Evolutionary conservation across 768 basidiomycete genomes (phyloP).

Genomic region (Dacryopinax spathularia): DNA sequence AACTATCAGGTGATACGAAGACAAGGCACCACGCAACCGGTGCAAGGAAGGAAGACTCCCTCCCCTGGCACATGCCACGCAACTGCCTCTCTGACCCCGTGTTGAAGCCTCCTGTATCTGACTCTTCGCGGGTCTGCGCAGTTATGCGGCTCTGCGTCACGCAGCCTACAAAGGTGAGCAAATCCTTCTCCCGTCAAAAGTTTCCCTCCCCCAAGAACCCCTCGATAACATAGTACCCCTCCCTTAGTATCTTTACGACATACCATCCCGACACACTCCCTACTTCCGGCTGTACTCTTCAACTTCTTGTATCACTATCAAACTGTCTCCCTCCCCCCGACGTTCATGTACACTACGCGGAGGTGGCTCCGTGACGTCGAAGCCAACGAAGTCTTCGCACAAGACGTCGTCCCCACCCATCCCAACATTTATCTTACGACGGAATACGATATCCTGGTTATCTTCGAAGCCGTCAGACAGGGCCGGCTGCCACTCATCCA

Average conservation of each 20-base stretch:
- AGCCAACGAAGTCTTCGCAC: slow-evolving; percentile 4
- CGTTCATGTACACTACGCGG: slow-evolving; percentile 1
- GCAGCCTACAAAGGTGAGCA: slow-evolving; percentile 1
- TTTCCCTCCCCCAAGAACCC: background rate
- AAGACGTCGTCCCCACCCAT: background rate
- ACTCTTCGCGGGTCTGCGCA: background rate
- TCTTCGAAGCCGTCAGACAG: slow-evolving; percentile 2
- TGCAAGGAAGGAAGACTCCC: background rate
- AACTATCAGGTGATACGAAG: background rate
- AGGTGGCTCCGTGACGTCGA: slow-evolving; percentile 3
- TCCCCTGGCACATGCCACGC: slow-evolving; percentile 1
- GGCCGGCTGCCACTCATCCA: background rate
- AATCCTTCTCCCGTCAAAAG: background rate
- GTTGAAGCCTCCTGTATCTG: background rate
- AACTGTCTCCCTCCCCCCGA: background rate
- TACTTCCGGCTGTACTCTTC: background rate
- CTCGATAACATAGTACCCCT: slow-evolving; percentile 1
- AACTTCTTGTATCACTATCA: background rate
- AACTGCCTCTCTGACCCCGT: background rate
- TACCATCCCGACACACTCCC: background rate
- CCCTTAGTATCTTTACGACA: background rate
- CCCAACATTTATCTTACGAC: slow-evolving; percentile 1
- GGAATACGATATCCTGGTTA: background rate
- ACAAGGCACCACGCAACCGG: background rate
- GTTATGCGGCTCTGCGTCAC: background rate